Conservation (phyloP, 1,284 basidiomycete genomes). For the Schizopora paradoxa region DNA sequence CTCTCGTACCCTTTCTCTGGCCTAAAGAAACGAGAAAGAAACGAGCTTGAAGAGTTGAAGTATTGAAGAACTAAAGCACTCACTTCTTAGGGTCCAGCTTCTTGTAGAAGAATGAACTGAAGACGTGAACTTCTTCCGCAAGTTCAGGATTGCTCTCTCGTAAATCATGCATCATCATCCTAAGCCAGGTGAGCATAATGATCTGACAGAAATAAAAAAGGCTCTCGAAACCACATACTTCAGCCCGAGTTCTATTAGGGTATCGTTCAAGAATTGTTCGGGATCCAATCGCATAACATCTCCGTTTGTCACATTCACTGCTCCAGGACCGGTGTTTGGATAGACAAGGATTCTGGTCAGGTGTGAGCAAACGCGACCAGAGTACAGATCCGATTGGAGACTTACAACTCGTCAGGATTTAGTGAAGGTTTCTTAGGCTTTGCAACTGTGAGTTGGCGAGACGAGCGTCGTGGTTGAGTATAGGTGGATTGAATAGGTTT, state of each 20-base stretch:
- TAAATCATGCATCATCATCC: slow-evolving; percentile 62
- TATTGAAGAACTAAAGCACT: slow-evolving; percentile 23
- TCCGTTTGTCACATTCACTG: slow-evolving; percentile 73
- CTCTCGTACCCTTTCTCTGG: slow-evolving; percentile 70
- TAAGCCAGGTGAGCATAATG: slow-evolving; percentile 27
- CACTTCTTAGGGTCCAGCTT: slow-evolving; percentile 78
- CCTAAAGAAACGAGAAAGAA: slow-evolving; percentile 35
- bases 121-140: slow-evolving; percentile 78
- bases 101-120: slow-evolving; percentile 98
- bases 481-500: no score
- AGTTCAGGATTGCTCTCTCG: slow-evolving; percentile 50
- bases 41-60: slow-evolving; percentile 1
- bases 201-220: not conserved
- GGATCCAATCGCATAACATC: slow-evolving; percentile 71
- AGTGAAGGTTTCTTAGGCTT: not conserved
- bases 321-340: slow-evolving; percentile 63
- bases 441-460: not conserved
- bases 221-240: slow-evolving; percentile 49
- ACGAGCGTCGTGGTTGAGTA: no score
- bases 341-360: slow-evolving; percentile 66
- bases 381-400: slow-evolving; percentile 15
- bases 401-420: slow-evolving; percentile 59
- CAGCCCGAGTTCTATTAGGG: slow-evolving; percentile 91
- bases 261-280: slow-evolving; percentile 91
- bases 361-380: no score